Evolutionary conservation across 169 alveolate species (phyloP).

Genomic region (Eimeria sp.): DNA sequence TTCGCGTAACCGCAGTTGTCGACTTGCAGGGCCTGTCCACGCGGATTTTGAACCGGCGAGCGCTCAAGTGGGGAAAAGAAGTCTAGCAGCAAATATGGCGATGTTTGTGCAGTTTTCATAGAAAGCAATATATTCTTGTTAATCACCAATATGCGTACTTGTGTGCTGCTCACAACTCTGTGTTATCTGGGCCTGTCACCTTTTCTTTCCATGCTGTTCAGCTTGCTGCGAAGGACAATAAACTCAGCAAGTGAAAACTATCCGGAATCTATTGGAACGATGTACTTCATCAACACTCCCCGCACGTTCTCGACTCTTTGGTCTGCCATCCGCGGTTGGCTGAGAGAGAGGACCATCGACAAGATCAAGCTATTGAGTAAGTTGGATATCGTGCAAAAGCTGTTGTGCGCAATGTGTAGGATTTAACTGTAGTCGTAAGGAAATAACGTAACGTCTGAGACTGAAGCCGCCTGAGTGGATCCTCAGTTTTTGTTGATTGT

Average conservation of each 20-base stretch:
- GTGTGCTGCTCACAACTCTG: background rate
- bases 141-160: background rate
- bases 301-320: constrained; percentile 77
- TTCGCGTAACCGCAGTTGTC: constrained; percentile 73
- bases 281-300: constrained; percentile 82
- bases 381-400: background rate
- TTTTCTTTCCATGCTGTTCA: background rate
- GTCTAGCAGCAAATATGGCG: background rate
- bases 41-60: constrained; percentile 78
- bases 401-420: background rate
- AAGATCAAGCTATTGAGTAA: constrained; percentile 78
- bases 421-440: background rate
- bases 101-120: background rate
- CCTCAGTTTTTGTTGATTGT: background rate
- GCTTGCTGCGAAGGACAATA: constrained; percentile 70
- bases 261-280: constrained; percentile 79
- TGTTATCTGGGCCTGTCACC: background rate
- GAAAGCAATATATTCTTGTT: background rate
- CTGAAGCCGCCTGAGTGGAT: background rate
- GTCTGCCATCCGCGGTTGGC: constrained; percentile 80
- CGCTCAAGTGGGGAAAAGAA: constrained; percentile 52
- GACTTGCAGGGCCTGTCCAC: constrained; percentile 83
- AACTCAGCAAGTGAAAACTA: constrained; percentile 78
- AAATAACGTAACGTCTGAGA: no score
- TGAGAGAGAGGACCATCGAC: constrained; percentile 77